Conservation (phyloP, 1,139 yeast species). For the Yamadazyma diospyri region DNA sequence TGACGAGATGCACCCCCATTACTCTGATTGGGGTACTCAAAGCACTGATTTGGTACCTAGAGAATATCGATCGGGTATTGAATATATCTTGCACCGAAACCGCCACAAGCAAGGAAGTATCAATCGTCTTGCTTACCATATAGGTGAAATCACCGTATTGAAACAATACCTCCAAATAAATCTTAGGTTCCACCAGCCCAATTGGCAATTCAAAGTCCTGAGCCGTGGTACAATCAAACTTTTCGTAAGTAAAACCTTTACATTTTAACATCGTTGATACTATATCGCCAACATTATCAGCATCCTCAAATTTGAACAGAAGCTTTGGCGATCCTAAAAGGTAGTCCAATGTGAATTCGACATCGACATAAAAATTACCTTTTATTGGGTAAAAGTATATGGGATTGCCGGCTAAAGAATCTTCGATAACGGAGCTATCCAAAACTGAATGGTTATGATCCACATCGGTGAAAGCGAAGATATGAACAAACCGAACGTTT, state of each 20-base stretch:
- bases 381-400: slow-evolving; percentile 12
- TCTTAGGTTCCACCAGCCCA: neutral
- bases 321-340: slow-evolving; percentile 12
- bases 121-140: slow-evolving; percentile 31
- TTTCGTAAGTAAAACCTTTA: slow-evolving; percentile 8
- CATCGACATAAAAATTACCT: slow-evolving; percentile 8
- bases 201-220: slow-evolving; percentile 2
- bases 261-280: slow-evolving; percentile 8
- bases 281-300: slow-evolving; percentile 6
- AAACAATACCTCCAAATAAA: slow-evolving; percentile 19
- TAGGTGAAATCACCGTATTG: slow-evolving; percentile 27
- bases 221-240: neutral
- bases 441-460: slow-evolving; percentile 10
- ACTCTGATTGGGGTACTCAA: slow-evolving; percentile 58
- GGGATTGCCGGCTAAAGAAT: slow-evolving; percentile 8
- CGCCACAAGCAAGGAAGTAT: slow-evolving; percentile 53
- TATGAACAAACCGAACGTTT: slow-evolving; percentile 14
- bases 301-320: slow-evolving; percentile 8
- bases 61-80: slow-evolving; percentile 50
- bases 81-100: slow-evolving; percentile 79
- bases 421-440: slow-evolving; percentile 9
- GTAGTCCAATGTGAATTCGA: slow-evolving; percentile 5
- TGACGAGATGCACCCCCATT: slow-evolving; percentile 37
- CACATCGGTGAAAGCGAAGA: slow-evolving; percentile 1
- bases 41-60: slow-evolving; percentile 67